phyloP scores from a whole-genome alignment of 306 rosid species.

The Senna siamea region DNA sequence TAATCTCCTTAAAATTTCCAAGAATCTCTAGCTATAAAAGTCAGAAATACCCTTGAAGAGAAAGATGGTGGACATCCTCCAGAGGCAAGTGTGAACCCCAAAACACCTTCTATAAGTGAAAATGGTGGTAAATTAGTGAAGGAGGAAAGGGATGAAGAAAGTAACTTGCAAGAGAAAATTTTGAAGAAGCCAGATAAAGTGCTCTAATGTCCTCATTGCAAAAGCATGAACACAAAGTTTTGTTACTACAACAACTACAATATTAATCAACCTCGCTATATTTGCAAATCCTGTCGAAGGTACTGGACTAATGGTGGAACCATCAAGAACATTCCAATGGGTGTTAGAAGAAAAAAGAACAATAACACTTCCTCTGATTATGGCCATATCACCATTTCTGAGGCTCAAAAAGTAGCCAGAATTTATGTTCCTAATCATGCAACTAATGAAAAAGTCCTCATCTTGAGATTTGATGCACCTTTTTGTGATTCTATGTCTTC shows the following conservation, averaged over 20 bases:
- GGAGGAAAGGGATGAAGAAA: too few species aligned
- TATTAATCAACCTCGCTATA: conserved; percentile 86
- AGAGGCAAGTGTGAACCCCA: too few species aligned
- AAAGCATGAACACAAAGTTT: conserved; percentile 89
- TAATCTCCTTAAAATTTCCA: conserved; percentile 42
- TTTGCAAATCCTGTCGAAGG: conserved; percentile 94
- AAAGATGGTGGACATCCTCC: conserved; percentile 46
- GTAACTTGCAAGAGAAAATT: conserved; percentile 63
- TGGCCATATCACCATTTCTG: conserved; percentile 67
- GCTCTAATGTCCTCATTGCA: conserved; percentile 91
- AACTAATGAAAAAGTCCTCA: conserved; percentile 74
- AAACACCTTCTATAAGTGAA: too few species aligned
- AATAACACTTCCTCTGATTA: conserved; percentile 65
- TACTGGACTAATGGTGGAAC: conserved; percentile 95
- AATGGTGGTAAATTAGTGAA: too few species aligned
- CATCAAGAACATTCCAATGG: conserved; percentile 92
- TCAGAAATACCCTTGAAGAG: conserved; percentile 37
- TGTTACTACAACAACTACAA: conserved; percentile 95
- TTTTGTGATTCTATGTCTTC: too few species aligned
- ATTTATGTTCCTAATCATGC: conserved; percentile 50
- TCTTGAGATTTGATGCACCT: conserved; percentile 64
- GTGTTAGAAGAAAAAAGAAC: conserved; percentile 86
- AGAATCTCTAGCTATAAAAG: conserved; percentile 50
- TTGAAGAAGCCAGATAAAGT: conserved; percentile 87
- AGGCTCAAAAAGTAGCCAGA: conserved; percentile 71